Evolutionary conservation across 306 rosid genomes (phyloP).

Genomic region (Mimosa pudica): DNA sequence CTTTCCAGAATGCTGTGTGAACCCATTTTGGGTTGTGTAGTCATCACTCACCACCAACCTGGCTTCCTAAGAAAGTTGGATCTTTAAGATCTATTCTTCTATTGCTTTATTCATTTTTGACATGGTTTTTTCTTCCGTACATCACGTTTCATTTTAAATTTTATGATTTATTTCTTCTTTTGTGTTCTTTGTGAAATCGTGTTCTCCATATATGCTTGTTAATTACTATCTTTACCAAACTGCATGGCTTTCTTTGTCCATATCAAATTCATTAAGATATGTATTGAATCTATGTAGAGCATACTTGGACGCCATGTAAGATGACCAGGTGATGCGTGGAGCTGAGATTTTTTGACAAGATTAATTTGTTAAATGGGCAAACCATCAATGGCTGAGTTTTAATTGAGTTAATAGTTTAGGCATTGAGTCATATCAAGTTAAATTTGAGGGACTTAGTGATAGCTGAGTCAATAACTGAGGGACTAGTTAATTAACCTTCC

Average conservation of each 20-base stretch:
- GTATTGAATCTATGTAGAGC: too few relatives aligned
- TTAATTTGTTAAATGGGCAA: too few relatives aligned
- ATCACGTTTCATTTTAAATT: neutral
- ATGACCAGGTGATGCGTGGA: too few relatives aligned
- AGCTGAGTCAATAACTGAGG: too few relatives aligned
- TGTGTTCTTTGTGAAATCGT: neutral
- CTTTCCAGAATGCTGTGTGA: neutral
- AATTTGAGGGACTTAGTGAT: too few relatives aligned
- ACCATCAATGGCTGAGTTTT: too few relatives aligned
- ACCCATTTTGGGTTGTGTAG: neutral
- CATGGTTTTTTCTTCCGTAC: neutral
- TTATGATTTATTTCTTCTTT: neutral
- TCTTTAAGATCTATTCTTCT: neutral
- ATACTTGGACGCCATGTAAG: too few relatives aligned
- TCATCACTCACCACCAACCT: neutral
- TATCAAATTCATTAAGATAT: neutral
- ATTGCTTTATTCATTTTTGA: neutral
- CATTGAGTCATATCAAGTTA: too few relatives aligned
- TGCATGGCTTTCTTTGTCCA: neutral
- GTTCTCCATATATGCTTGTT: neutral
- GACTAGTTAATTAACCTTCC: too few relatives aligned
- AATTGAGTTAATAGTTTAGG: too few relatives aligned
- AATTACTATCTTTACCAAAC: neutral
- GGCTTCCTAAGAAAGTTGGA: constrained; percentile 1
- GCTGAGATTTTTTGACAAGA: too few relatives aligned